Base-by-base conservation (phyloP, 305 asterid genomes). In the Fraxinus baroniana region DNA sequence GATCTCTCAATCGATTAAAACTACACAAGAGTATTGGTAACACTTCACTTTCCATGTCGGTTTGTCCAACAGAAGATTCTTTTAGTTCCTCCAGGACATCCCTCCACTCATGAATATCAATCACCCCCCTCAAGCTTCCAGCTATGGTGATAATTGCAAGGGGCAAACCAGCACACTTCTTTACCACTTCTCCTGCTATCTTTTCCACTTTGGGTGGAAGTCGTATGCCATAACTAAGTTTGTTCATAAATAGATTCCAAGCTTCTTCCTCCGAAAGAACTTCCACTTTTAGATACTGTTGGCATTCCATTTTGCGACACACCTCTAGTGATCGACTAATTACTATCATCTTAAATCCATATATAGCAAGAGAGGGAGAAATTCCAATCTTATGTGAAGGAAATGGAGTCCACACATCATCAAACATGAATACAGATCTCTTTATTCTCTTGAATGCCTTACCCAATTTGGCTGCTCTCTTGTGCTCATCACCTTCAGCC, bases 41-140 rank as follows among this genome's bases (percentile, higher is more conserved):
- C 17, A 85, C 84, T 3, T 80, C 74, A 26, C 24, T 71, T 33
- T 72, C 28, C 71, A 80, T 80, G 70, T 35, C 39, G 17, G 64
- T 64, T 78, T 78, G 72, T 73, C 71, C 80, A 82, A 76, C 26
- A 75, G 41, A 68, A 46, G 74, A 84, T 24, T 64, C 78, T 22
- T 12, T 75, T 30, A 84, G 73, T 32, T 79, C 78, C 33, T 80
- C 84, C 3, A 74, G 41, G 13, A 78, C 79, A 3, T 80, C 78
- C 15, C 79, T 75, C 84, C 84, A 84, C 71, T 62, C 78, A 66
- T 64, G 68, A 84, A 84, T 33, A 52, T 74, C 80, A 24, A 30
- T 80, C 55, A 76, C 86, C 26, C 78, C 79, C 18, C 78, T 62
- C 83, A 80, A 73, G 60, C 86, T 80, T 64, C 83, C 78, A 71